These are phyloP conservation scores for Botryosphaeria dothidea DNA, from an alignment of 2,329 filamentous ascomycete genomes.

Conservation along the genomic window DNA sequence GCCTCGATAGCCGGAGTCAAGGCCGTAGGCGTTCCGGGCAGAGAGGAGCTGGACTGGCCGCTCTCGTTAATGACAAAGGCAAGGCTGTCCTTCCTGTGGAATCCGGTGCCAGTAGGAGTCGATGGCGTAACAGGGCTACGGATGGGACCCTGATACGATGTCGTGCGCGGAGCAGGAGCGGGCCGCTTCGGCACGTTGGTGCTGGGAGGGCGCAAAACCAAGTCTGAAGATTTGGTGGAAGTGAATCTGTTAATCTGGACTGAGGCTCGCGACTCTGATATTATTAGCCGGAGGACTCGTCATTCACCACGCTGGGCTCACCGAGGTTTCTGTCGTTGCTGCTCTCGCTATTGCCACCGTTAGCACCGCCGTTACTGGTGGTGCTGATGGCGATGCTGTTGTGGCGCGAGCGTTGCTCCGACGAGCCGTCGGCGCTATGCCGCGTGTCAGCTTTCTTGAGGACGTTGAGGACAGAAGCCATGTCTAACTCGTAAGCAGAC, in stretches of 20 bases:
- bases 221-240: neutral
- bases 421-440: slow-evolving; percentile 16
- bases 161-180: slow-evolving; percentile 3
- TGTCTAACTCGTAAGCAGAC: slow-evolving; percentile 19
- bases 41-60: slow-evolving; percentile 6
- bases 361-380: neutral
- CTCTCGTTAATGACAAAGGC: slow-evolving; percentile 19
- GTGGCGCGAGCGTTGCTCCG: slow-evolving; percentile 12
- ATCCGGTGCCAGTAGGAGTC: slow-evolving; percentile 1
- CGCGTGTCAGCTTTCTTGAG: slow-evolving; percentile 17
- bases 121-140: neutral
- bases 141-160: slow-evolving; percentile 7
- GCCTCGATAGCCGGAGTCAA: slow-evolving; percentile 18
- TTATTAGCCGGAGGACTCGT: slow-evolving; percentile 19
- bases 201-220: slow-evolving; percentile 15
- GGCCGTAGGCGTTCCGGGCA: slow-evolving; percentile 1
- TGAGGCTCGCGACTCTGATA: slow-evolving; percentile 17
- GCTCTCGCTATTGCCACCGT: slow-evolving; percentile 4
- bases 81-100: slow-evolving; percentile 18
- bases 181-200: slow-evolving; percentile 9
- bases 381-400: slow-evolving; percentile 15
- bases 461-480: slow-evolving; percentile 19
- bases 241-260: neutral
- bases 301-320: slow-evolving; percentile 14
- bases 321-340: slow-evolving; percentile 17